These are phyloP conservation scores for Marvania coccoides DNA, from an alignment of 139 green algal species.

Conservation along the genomic window DNA sequence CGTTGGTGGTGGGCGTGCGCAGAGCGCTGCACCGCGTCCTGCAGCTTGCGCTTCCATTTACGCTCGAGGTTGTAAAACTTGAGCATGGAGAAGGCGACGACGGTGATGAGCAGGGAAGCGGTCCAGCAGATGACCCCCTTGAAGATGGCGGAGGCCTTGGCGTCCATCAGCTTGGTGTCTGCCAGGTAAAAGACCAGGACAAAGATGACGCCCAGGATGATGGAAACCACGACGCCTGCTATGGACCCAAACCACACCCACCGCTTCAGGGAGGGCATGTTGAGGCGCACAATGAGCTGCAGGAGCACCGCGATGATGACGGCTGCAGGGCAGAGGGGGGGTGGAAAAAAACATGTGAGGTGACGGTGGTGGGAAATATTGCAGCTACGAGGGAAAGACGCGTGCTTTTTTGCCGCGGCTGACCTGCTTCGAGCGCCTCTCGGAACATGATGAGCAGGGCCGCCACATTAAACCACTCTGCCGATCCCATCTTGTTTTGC, in stretches of 20 bases:
- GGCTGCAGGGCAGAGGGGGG: too few species aligned
- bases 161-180: conserved; percentile 24
- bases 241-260: conserved; percentile 39
- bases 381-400: too few species aligned
- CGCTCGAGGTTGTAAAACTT: conserved; percentile 46
- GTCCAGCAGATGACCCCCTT: conserved; percentile 26
- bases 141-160: conserved; percentile 31
- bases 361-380: too few species aligned
- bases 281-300: conserved; percentile 37
- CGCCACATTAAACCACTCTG: conserved; percentile 23
- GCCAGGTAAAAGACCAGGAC: conserved; percentile 42
- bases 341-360: too few species aligned
- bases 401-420: too few species aligned
- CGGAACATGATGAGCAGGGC: conserved; percentile 50
- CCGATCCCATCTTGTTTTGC: too few species aligned
- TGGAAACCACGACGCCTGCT: conserved; percentile 16
- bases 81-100: conserved; percentile 45
- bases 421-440: conserved; percentile 37
- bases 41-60: conserved; percentile 45
- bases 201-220: conserved; percentile 40
- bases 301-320: conserved; percentile 43
- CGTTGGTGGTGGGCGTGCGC: neutral
- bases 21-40: neutral
- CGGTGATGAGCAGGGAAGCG: conserved; percentile 35
- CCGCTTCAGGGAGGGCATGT: conserved; percentile 23